These are phyloP conservation scores for Pulveroboletus sp. DNA, from an alignment of 1,284 basidiomycete genomes.

Conservation along the genomic window DNA sequence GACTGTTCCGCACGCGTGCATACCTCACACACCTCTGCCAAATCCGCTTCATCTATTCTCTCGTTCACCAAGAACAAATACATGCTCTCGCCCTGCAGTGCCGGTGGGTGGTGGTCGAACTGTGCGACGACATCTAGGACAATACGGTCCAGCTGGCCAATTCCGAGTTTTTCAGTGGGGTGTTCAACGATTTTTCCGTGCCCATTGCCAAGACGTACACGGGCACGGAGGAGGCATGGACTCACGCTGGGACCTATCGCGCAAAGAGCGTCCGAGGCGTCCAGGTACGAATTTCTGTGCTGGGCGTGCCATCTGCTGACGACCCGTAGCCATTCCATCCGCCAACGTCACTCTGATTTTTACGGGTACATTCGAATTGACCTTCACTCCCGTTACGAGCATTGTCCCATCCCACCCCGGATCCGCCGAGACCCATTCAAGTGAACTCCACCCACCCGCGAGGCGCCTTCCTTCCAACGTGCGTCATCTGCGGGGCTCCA, in stretches of 20 bases:
- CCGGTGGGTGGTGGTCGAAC: too few species aligned
- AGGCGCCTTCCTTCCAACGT: background rate
- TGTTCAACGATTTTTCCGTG: too few species aligned
- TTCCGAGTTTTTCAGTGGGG: too few species aligned
- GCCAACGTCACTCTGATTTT: slow-evolving; percentile 69
- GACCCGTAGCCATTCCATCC: slow-evolving; percentile 72
- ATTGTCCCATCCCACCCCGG: background rate
- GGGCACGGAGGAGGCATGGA: too few species aligned
- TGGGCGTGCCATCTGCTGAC: too few species aligned
- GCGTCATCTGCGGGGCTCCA: slow-evolving; percentile 3
- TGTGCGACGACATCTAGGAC: too few species aligned
- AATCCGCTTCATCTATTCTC: slow-evolving; percentile 82
- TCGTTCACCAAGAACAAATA: slow-evolving; percentile 91
- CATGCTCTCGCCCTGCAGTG: slow-evolving; percentile 75
- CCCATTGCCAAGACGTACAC: too few species aligned
- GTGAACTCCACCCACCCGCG: background rate
- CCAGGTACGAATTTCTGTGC: too few species aligned
- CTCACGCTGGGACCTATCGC: too few species aligned
- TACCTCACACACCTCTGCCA: slow-evolving; percentile 74
- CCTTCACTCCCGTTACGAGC: too few species aligned
- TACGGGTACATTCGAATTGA: slow-evolving; percentile 82
- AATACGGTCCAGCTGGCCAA: too few species aligned
- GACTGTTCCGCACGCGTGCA: slow-evolving; percentile 49
- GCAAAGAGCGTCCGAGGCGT: slow-evolving; percentile 88
- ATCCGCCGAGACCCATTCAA: background rate